phyloP scores from a whole-genome alignment of 345 rosid species.

The Ceriops decandra region DNA sequence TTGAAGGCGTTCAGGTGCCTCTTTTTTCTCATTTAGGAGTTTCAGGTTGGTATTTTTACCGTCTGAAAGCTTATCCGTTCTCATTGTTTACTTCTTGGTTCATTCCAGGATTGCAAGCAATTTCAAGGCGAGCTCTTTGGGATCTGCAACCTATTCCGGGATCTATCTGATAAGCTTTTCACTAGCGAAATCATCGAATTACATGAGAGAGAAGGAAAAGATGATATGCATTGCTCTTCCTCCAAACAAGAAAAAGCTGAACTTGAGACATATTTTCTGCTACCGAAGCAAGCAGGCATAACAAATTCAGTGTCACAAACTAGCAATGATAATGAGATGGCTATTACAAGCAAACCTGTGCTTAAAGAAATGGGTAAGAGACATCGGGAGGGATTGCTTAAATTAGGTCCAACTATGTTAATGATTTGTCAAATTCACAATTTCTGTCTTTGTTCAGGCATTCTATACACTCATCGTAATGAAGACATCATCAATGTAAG shows the following conservation, averaged over 20 bases:
- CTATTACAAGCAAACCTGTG: conserved; percentile 26
- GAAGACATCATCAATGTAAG: conserved; percentile 60
- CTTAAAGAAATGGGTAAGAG: conserved; percentile 62
- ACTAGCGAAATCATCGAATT: conserved; percentile 74
- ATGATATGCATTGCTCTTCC: conserved; percentile 10
- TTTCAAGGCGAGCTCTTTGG: conserved; percentile 95
- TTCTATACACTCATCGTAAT: conserved; percentile 78
- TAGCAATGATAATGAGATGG: conserved; percentile 18
- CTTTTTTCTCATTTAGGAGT: background rate
- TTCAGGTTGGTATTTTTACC: background rate
- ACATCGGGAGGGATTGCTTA: too few relatives aligned
- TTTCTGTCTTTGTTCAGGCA: conserved; percentile 34
- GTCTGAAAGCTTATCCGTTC: too few relatives aligned
- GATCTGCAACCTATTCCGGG: conserved; percentile 81
- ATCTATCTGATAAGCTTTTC: conserved; percentile 85
- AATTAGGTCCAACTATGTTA: too few relatives aligned
- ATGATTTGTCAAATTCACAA: too few relatives aligned
- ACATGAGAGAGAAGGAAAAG: conserved; percentile 39
- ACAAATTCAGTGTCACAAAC: conserved; percentile 13
- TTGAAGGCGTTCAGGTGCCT: conserved; percentile 90
- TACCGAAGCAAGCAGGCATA: conserved; percentile 15
- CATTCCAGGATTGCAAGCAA: conserved; percentile 79
- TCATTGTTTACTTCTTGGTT: background rate
- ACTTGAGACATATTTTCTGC: conserved; percentile 18
- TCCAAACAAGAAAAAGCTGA: conserved; percentile 28